These are phyloP conservation scores for Talaromyces borbonicus DNA, from an alignment of 495 filamentous ascomycete genomes.

Conservation along the genomic window DNA sequence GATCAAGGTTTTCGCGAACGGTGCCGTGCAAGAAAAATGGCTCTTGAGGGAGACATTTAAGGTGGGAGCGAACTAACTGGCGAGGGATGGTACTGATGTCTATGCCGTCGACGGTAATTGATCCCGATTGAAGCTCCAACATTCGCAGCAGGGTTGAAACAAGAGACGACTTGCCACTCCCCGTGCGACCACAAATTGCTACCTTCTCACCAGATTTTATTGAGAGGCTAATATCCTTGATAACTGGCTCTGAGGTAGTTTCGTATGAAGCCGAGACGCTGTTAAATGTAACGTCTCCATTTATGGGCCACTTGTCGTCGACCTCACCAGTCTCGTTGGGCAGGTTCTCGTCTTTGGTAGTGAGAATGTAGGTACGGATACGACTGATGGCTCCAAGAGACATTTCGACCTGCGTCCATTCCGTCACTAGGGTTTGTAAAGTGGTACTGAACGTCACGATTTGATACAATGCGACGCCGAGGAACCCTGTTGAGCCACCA, in stretches of 20 bases:
- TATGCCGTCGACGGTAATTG: constrained; percentile 76
- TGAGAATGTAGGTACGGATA: constrained; percentile 42
- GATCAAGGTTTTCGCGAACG: constrained; percentile 87
- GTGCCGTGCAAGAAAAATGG: constrained; percentile 95
- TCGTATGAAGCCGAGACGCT: background rate
- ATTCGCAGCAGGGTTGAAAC: constrained; percentile 26
- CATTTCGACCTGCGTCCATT: constrained; percentile 49
- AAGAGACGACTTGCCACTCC: constrained; percentile 20
- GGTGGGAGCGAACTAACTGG: constrained; percentile 77
- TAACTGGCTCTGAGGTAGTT: constrained; percentile 20
- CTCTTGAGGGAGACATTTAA: constrained; percentile 96
- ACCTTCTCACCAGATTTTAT: constrained; percentile 48
- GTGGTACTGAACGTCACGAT: constrained; percentile 42
- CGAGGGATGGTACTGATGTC: constrained; percentile 83
- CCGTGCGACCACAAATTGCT: constrained; percentile 37
- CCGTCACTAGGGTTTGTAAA: constrained; percentile 38
- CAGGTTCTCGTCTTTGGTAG: constrained; percentile 38
- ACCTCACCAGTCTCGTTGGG: constrained; percentile 26
- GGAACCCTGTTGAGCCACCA: constrained; percentile 33
- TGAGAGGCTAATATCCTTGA: constrained; percentile 39
- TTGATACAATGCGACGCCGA: constrained; percentile 48
- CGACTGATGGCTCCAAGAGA: constrained; percentile 46
- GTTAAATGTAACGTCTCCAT: constrained; percentile 43
- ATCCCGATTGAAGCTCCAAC: constrained; percentile 33
- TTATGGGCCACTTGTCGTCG: constrained; percentile 37